phyloP scores from a whole-genome alignment of 805 yeast species.

The Priceomyces melissophilus region DNA sequence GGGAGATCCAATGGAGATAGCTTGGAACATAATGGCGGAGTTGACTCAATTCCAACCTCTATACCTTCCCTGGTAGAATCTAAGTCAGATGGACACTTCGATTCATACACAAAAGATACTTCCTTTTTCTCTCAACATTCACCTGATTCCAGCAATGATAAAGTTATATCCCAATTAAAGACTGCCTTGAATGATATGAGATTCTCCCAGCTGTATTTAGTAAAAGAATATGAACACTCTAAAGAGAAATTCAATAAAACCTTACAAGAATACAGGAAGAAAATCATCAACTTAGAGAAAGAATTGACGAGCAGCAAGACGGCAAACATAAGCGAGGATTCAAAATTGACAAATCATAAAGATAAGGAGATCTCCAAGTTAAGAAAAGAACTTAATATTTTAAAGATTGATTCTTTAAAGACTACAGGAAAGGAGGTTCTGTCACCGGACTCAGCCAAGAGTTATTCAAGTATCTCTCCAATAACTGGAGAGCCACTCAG shows the following conservation, averaged over 20 bases:
- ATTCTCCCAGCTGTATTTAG: constrained; percentile 65
- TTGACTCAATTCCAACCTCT: neutral
- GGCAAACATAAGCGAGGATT: neutral
- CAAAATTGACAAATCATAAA: constrained; percentile 17
- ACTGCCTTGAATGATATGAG: constrained; percentile 68
- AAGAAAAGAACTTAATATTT: constrained; percentile 41
- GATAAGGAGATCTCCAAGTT: constrained; percentile 42
- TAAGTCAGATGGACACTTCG: constrained; percentile 10
- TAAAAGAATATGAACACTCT: constrained; percentile 66
- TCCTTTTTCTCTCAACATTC: constrained; percentile 27
- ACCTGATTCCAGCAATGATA: constrained; percentile 15
- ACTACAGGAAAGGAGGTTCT: constrained; percentile 1
- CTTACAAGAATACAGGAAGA: constrained; percentile 52
- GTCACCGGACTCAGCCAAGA: neutral
- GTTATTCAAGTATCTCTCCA: constrained; percentile 8
- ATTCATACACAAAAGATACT: constrained; percentile 24
- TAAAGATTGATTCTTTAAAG: constrained; percentile 41
- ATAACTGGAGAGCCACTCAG: constrained; percentile 8
- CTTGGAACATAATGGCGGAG: too few relatives aligned
- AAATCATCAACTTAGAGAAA: constrained; percentile 49
- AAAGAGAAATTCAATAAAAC: constrained; percentile 51
- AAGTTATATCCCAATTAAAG: constrained; percentile 34
- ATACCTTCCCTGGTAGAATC: constrained; percentile 12
- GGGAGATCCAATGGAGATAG: neutral
- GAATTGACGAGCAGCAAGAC: constrained; percentile 26